These are phyloP conservation scores for Megacollybia marginata DNA, from an alignment of 768 basidiomycete species.

Conservation along the genomic window DNA sequence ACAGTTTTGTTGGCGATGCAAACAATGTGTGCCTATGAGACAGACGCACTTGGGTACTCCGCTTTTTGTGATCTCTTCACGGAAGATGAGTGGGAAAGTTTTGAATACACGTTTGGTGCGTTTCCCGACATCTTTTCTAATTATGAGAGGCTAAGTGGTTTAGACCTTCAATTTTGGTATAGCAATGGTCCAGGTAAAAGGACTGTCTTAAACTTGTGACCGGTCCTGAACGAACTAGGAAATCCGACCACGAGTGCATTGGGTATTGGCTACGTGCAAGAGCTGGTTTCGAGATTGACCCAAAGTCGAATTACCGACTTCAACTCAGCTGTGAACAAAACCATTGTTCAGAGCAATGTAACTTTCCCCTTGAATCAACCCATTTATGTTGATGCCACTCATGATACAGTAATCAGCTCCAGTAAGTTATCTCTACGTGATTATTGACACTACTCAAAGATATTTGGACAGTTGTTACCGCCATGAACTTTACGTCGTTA, in stretches of 20 bases:
- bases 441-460: conserved; percentile 1
- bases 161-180: conserved; percentile 57
- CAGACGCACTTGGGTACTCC: conserved; percentile 55
- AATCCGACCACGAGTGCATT: conserved; percentile 54
- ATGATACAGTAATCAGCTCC: conserved; percentile 65
- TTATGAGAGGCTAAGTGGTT: background rate
- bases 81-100: conserved; percentile 75
- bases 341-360: conserved; percentile 44
- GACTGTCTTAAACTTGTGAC: no score
- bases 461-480: conserved; percentile 45
- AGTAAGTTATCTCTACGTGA: conserved; percentile 26
- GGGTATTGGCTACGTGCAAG: conserved; percentile 64
- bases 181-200: conserved; percentile 52
- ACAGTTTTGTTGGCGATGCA: conserved; percentile 56
- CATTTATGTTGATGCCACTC: conserved; percentile 68
- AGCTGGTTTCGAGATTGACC: conserved; percentile 63
- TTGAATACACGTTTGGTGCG: conserved; percentile 47
- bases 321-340: conserved; percentile 62
- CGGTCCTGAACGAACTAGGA: no score
- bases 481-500: conserved; percentile 65
- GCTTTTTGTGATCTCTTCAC: conserved; percentile 75
- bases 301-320: conserved; percentile 44
- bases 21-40: conserved; percentile 70
- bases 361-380: conserved; percentile 51
- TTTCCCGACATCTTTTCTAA: background rate